Conservation (phyloP, 352 stramenopile species). For the Phytophthora sp. region DNA sequence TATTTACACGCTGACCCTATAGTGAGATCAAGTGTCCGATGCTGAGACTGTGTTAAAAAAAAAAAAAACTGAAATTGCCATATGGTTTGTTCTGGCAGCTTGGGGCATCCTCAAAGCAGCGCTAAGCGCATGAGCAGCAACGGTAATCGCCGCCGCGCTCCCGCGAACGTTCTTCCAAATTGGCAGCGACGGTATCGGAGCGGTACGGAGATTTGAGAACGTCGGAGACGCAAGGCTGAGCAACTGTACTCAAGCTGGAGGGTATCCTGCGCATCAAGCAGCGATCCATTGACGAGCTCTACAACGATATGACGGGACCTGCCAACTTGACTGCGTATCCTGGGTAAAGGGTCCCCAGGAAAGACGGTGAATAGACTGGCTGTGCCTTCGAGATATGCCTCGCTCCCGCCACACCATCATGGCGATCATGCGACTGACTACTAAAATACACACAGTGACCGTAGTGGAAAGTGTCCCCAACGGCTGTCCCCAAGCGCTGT, state of each 20-base stretch:
- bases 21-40: conserved; percentile 9
- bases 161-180: conserved; percentile 11
- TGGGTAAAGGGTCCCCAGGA: conserved; percentile 21
- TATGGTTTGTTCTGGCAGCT: too few relatives aligned
- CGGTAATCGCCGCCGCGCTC: conserved; percentile 20
- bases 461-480: conserved; percentile 31
- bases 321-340: conserved; percentile 18
- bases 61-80: conserved; percentile 22
- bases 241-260: too few relatives aligned
- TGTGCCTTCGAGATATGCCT: conserved; percentile 28
- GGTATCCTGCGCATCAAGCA: conserved; percentile 4
- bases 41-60: conserved; percentile 16
- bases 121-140: conserved; percentile 25
- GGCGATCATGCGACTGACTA: conserved; percentile 21
- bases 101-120: conserved; percentile 12
- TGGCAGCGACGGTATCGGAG: neutral
- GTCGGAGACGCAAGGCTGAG: too few relatives aligned
- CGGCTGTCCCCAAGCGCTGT: conserved; percentile 23
- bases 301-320: neutral
- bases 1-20: conserved; percentile 13
- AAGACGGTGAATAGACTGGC: neutral
- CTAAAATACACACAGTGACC: conserved; percentile 33
- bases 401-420: conserved; percentile 26
- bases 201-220: too few relatives aligned
- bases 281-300: neutral